Conservation (phyloP, 1,139 yeast species). For the Sugiyamaella sp. region DNA sequence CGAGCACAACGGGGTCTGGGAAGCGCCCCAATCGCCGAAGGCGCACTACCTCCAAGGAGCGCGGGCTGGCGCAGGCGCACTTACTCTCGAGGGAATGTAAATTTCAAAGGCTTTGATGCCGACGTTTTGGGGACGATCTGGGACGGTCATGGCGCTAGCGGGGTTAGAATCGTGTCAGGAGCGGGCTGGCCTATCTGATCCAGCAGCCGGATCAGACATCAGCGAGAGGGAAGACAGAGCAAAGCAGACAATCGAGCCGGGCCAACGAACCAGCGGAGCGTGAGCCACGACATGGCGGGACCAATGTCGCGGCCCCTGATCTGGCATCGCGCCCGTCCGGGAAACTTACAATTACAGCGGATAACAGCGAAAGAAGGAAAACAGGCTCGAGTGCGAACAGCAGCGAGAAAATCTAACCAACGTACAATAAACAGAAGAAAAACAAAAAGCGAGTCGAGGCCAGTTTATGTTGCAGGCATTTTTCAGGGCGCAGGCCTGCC, state of each 20-base stretch:
- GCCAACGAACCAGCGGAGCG: constrained; percentile 2
- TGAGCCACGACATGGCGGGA: too few species aligned
- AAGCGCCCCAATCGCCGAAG: too few species aligned
- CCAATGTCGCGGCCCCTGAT: too few species aligned
- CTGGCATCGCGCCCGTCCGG: too few species aligned
- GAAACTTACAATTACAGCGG: too few species aligned
- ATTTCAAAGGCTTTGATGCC: constrained; percentile 97
- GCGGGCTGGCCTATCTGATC: too few species aligned
- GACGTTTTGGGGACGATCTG: constrained; percentile 66
- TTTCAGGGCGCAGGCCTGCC: not conserved
- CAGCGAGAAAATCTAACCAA: not conserved
- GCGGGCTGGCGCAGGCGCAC: too few species aligned
- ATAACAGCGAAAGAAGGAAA: not conserved
- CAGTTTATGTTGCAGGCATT: constrained; percentile 1
- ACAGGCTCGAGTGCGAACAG: not conserved
- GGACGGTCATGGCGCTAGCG: constrained; percentile 20
- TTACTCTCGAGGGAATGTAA: constrained; percentile 73
- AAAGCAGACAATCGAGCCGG: too few species aligned
- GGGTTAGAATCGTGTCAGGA: not conserved
- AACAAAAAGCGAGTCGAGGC: not conserved
- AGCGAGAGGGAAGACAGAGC: too few species aligned
- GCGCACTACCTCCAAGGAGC: too few species aligned
- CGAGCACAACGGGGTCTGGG: too few species aligned
- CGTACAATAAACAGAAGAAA: not conserved
- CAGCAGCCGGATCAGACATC: too few species aligned